Evolutionary conservation across 1,139 yeast species (phyloP).

Genomic region (Nakaseomyces uthaithaninus): DNA sequence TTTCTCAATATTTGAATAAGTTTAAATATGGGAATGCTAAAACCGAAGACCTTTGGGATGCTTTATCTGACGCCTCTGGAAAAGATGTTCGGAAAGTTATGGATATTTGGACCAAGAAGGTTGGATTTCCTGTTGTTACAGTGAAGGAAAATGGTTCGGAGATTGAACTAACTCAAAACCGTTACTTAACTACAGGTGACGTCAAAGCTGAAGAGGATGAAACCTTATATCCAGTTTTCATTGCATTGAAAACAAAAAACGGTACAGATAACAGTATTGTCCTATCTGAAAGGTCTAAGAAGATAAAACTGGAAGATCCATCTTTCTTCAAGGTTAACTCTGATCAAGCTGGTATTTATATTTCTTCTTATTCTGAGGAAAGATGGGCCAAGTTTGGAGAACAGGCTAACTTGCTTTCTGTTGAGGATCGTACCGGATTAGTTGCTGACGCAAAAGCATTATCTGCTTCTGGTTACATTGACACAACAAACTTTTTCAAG

Average conservation of each 20-base stretch:
- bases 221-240: conserved; percentile 73
- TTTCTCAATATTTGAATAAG: conserved; percentile 58
- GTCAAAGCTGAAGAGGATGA: conserved; percentile 63
- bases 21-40: conserved; percentile 72
- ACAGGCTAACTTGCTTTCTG: conserved; percentile 67
- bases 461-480: conserved; percentile 63
- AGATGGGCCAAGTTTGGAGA: conserved; percentile 69
- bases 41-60: conserved; percentile 73
- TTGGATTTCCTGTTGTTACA: conserved; percentile 75
- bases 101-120: conserved; percentile 75
- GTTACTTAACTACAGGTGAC: conserved; percentile 75
- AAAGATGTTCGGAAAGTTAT: conserved; percentile 63
- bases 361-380: conserved; percentile 67
- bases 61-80: conserved; percentile 65
- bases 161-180: conserved; percentile 55
- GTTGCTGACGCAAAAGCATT: conserved; percentile 76
- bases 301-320: conserved; percentile 38
- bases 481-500: conserved; percentile 56
- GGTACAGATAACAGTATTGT: conserved; percentile 60
- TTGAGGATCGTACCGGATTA: conserved; percentile 78
- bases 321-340: conserved; percentile 70
- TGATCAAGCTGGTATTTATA: conserved; percentile 75
- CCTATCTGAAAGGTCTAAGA: conserved; percentile 47
- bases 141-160: conserved; percentile 42
- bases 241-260: conserved; percentile 60